Conservation (phyloP, 306 rosid species). For the Lathyrus aphaca region DNA sequence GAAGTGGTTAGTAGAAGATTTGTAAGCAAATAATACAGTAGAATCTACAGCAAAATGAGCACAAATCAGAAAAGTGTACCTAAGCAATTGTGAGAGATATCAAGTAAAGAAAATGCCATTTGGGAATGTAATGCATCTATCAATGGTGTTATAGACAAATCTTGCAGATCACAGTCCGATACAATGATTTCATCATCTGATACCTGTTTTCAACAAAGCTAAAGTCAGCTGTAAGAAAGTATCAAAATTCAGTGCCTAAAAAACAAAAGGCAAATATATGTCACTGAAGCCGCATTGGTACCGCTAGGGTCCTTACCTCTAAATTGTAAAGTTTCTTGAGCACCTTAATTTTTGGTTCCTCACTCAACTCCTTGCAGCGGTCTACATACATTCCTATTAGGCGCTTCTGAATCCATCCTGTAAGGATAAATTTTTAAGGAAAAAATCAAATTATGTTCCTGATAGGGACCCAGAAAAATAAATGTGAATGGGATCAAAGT, state of each 20-base stretch:
- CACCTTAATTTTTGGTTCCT: constrained; percentile 74
- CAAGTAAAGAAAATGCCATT: constrained; percentile 77
- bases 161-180: constrained; percentile 90
- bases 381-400: constrained; percentile 75
- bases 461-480: constrained; percentile 1
- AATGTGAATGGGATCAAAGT: constrained; percentile 7
- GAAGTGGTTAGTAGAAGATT: constrained; percentile 5
- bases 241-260: constrained; percentile 22
- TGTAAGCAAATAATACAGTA: constrained; percentile 18
- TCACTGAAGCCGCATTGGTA: constrained; percentile 17
- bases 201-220: constrained; percentile 53
- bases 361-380: constrained; percentile 73
- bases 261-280: constrained; percentile 13
- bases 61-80: constrained; percentile 52
- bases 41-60: constrained; percentile 23
- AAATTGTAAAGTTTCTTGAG: constrained; percentile 80
- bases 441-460: constrained; percentile 23
- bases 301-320: constrained; percentile 59
- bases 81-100: constrained; percentile 88
- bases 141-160: constrained; percentile 79
- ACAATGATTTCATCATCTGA: constrained; percentile 85
- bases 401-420: constrained; percentile 88
- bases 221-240: constrained; percentile 14
- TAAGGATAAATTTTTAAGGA: constrained; percentile 8
- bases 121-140: constrained; percentile 72